Evolutionary conservation across 1,284 basidiomycete genomes (phyloP).

Genomic region (Apiotrichum gamsii): DNA sequence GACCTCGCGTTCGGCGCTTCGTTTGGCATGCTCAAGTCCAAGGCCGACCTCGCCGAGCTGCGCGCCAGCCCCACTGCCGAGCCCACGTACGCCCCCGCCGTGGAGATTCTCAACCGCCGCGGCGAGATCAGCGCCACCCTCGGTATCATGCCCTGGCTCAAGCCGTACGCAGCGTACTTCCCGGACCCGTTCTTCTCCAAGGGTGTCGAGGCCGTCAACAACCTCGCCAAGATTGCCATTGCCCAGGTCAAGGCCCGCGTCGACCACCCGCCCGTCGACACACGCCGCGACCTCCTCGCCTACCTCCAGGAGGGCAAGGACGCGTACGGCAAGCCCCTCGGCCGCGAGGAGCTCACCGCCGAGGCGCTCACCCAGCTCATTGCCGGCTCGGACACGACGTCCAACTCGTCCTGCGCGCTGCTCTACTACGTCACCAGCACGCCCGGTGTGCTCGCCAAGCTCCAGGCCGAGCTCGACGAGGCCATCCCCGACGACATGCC

Average conservation of each 20-base stretch:
- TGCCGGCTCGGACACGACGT: constrained; percentile 57
- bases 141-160: constrained; percentile 61
- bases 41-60: constrained; percentile 65
- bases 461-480: constrained; percentile 75
- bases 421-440: constrained; percentile 71
- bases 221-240: constrained; percentile 72
- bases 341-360: constrained; percentile 63
- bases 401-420: constrained; percentile 79
- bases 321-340: constrained; percentile 57
- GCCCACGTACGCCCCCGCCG: constrained; percentile 60
- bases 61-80: constrained; percentile 47
- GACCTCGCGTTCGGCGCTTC: constrained; percentile 78
- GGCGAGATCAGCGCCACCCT: constrained; percentile 81
- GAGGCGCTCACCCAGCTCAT: constrained; percentile 81
- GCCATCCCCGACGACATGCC: constrained; percentile 59
- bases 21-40: constrained; percentile 80
- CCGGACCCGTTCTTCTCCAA: constrained; percentile 64
- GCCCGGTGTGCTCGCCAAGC: constrained; percentile 60
- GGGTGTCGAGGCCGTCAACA: constrained; percentile 63
- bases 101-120: constrained; percentile 79
- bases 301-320: constrained; percentile 73
- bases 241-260: constrained; percentile 72
- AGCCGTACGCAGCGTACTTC: constrained; percentile 59
- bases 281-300: constrained; percentile 68
- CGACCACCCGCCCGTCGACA: constrained; percentile 50